phyloP scores from a whole-genome alignment of 2,329 filamentous ascomycete species.

The Karstenula rhodostoma region DNA sequence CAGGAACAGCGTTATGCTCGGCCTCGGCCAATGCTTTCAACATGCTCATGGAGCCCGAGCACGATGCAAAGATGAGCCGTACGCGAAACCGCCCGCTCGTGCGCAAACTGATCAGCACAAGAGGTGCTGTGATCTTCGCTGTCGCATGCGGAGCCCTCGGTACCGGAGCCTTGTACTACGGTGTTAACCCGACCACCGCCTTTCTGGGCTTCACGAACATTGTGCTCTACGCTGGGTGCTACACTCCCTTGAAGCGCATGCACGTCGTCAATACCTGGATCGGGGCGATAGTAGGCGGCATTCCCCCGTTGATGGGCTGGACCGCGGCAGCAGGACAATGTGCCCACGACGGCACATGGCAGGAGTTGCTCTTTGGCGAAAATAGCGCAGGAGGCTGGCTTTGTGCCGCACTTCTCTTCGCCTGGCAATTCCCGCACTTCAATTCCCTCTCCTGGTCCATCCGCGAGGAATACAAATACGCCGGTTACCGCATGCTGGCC shows the following conservation, averaged over 20 bases:
- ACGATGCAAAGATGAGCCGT: slow-evolving; percentile 92
- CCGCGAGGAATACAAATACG: slow-evolving; percentile 82
- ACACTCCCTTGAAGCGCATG: slow-evolving; percentile 90
- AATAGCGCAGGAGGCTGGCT: slow-evolving; percentile 84
- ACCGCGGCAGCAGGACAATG: slow-evolving; percentile 90
- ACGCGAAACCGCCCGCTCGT: slow-evolving; percentile 91
- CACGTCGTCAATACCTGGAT: slow-evolving; percentile 93
- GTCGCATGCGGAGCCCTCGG: slow-evolving; percentile 74
- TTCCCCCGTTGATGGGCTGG: slow-evolving; percentile 98
- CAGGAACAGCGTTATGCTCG: slow-evolving; percentile 86
- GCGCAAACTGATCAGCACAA: slow-evolving; percentile 75
- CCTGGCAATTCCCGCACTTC: slow-evolving; percentile 99
- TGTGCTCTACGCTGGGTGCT: slow-evolving; percentile 85
- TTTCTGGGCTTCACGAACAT: slow-evolving; percentile 87
- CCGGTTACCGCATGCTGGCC: slow-evolving; percentile 75
- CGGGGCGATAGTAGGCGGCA: slow-evolving; percentile 89
- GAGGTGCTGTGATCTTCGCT: slow-evolving; percentile 80
- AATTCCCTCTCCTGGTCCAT: slow-evolving; percentile 92
- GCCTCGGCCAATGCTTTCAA: slow-evolving; percentile 94
- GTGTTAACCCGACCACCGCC: slow-evolving; percentile 93
- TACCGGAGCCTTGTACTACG: slow-evolving; percentile 78
- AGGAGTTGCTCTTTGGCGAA: slow-evolving; percentile 77
- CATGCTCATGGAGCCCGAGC: slow-evolving; percentile 92
- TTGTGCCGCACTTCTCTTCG: slow-evolving; percentile 81
- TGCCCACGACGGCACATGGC: slow-evolving; percentile 70